Percentiles rank a stretch among this genome's conserved stretches.
Conservation (phyloP, 495 filamentous ascomycete species). For the Chaetomium fimeti region DNA sequence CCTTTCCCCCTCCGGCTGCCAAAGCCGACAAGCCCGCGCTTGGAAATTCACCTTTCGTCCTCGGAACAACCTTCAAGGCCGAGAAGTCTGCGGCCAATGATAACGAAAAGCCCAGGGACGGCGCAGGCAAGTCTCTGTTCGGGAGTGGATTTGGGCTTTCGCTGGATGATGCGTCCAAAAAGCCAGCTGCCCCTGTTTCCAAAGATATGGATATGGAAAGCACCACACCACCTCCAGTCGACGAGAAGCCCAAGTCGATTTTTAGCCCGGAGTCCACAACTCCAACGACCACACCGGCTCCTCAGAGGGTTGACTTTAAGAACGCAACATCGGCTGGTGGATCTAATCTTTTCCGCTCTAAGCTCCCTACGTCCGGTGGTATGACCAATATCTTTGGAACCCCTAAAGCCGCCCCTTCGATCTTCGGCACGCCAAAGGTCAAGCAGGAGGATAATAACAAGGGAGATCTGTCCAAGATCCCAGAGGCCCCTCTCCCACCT, state of each 20-base stretch:
- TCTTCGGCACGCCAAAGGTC: slow-evolving; percentile 35
- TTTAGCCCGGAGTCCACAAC: slow-evolving; percentile 53
- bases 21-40: slow-evolving; percentile 49
- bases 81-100: slow-evolving; percentile 62
- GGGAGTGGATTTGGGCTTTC: slow-evolving; percentile 55
- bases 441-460: slow-evolving; percentile 41
- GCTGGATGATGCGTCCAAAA: slow-evolving; percentile 48
- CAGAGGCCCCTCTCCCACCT: slow-evolving; percentile 69
- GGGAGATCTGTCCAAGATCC: slow-evolving; percentile 34
- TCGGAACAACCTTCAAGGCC: slow-evolving; percentile 77
- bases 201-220: slow-evolving; percentile 62
- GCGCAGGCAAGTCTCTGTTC: slow-evolving; percentile 51
- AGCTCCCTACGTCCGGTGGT: slow-evolving; percentile 20
- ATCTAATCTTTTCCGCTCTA: slow-evolving; percentile 31
- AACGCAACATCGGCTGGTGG: slow-evolving; percentile 19
- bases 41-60: slow-evolving; percentile 63
- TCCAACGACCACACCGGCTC: slow-evolving; percentile 53
- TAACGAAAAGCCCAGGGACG: slow-evolving; percentile 53
- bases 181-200: slow-evolving; percentile 43
- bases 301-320: slow-evolving; percentile 45
- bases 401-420: slow-evolving; percentile 20
- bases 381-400: slow-evolving; percentile 28
- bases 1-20: slow-evolving; percentile 41
- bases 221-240: slow-evolving; percentile 36
- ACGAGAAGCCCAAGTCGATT: slow-evolving; percentile 37